Evolutionary conservation across 805 yeast species (phyloP).

Genomic region (Saccharomycopsis fermentans): DNA sequence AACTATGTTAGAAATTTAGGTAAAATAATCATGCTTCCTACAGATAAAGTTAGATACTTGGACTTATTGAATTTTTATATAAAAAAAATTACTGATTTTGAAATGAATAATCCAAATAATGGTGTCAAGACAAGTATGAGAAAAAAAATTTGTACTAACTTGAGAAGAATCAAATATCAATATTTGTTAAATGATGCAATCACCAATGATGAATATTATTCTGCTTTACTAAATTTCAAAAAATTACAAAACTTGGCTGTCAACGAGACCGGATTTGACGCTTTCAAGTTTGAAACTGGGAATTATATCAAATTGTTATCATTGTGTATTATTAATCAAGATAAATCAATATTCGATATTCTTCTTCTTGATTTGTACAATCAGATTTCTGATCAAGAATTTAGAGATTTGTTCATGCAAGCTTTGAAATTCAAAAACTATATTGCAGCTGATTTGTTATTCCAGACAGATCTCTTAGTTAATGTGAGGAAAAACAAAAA

Average conservation of each 20-base stretch:
- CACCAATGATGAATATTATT: not conserved
- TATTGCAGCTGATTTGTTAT: not conserved
- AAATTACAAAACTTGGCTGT: not conserved
- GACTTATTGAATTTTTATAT: not conserved
- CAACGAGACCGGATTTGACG: not conserved
- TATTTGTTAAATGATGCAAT: slow-evolving; percentile 1
- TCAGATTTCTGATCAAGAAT: not conserved
- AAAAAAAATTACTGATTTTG: not conserved
- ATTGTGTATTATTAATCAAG: not conserved
- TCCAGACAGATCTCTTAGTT: not conserved
- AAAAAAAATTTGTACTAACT: not conserved
- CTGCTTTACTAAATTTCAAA: not conserved
- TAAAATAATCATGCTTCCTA: not conserved
- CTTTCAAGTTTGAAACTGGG: not conserved
- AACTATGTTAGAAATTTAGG: not conserved
- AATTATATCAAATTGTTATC: not conserved
- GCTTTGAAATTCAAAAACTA: not conserved
- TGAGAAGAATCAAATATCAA: not conserved
- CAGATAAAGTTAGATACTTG: not conserved
- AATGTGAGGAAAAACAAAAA: not conserved
- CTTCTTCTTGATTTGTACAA: not conserved
- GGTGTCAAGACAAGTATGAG: not conserved
- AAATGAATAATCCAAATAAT: not conserved
- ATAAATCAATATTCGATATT: not conserved
- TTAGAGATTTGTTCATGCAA: not conserved